Conservation (phyloP, 768 basidiomycete genomes). For the Clathrus columnatus region DNA sequence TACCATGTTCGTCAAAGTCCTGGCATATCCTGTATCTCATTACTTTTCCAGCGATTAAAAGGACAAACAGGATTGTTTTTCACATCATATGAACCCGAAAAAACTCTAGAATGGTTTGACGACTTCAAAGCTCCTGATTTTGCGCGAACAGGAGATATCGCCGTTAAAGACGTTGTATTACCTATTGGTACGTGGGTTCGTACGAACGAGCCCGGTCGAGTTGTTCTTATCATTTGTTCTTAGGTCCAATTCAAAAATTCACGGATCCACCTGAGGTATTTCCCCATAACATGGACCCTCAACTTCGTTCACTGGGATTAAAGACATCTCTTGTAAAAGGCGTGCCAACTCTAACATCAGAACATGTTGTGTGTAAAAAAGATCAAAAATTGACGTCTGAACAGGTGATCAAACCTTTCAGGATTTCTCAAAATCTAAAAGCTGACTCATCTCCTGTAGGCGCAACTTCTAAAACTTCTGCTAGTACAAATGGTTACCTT, state of each 20-base stretch:
- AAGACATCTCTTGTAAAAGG: conserved; percentile 78
- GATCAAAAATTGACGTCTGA: conserved; percentile 75
- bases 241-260: conserved; percentile 73
- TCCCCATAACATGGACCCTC: conserved; percentile 96
- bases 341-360: conserved; percentile 69
- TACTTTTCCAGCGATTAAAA: conserved; percentile 75
- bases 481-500: conserved; percentile 86
- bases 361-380: conserved; percentile 80
- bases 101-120: conserved; percentile 91
- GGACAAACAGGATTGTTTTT: conserved; percentile 93
- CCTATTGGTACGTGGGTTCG: conserved; percentile 35
- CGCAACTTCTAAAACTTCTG: conserved; percentile 86
- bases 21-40: background rate
- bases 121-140: conserved; percentile 87
- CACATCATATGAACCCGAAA: conserved; percentile 81
- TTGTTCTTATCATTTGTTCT: background rate
- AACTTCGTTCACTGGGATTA: conserved; percentile 86
- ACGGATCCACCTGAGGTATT: conserved; percentile 82
- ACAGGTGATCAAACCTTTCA: conserved; percentile 13
- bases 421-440: background rate
- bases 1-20: conserved; percentile 10
- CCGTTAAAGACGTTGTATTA: conserved; percentile 63
- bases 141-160: conserved; percentile 79
- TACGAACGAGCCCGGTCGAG: conserved; percentile 6
- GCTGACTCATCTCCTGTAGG: conserved; percentile 35